Conservation (phyloP, 805 yeast genomes). For the Saccharomycopsis fibuligera region DNA sequence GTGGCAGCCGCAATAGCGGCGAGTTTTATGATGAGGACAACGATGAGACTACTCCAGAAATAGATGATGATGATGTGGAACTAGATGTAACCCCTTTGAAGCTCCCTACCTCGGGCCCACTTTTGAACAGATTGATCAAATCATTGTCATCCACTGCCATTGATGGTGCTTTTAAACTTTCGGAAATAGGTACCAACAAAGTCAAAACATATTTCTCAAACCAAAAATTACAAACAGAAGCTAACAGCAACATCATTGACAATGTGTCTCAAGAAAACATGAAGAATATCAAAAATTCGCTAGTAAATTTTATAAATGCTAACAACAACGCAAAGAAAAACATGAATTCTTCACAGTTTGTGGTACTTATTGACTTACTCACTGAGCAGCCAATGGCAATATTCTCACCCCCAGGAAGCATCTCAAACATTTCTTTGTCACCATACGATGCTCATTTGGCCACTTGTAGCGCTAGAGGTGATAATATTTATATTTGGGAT, state of each 20-base stretch:
- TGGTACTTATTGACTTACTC: slow-evolving; percentile 43
- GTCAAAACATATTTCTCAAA: slow-evolving; percentile 31
- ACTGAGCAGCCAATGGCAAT: slow-evolving; percentile 33
- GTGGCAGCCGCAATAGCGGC: not conserved
- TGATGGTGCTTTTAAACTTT: slow-evolving; percentile 42
- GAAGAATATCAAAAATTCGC: slow-evolving; percentile 2
- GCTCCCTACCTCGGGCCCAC: slow-evolving; percentile 14
- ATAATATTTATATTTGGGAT: slow-evolving; percentile 60
- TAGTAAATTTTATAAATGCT: slow-evolving; percentile 10
- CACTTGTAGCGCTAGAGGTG: slow-evolving; percentile 52
- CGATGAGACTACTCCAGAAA: not conserved
- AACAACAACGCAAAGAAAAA: slow-evolving; percentile 5
- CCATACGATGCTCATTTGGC: slow-evolving; percentile 55
- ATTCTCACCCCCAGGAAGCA: slow-evolving; percentile 49
- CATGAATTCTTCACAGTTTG: slow-evolving; percentile 26
- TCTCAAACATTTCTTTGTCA: slow-evolving; percentile 52
- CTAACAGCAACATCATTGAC: not conserved
- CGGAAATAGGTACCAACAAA: slow-evolving; percentile 41
- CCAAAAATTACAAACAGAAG: not conserved
- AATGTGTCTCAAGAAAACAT: not conserved
- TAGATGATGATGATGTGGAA: not conserved
- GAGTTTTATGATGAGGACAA: not conserved
- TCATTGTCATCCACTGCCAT: slow-evolving; percentile 46
- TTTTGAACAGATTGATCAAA: slow-evolving; percentile 31
- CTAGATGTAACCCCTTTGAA: slow-evolving; percentile 14